These are phyloP conservation scores for Sporothrix globosa DNA, from an alignment of 2,329 filamentous ascomycete genomes.

Conservation along the genomic window DNA sequence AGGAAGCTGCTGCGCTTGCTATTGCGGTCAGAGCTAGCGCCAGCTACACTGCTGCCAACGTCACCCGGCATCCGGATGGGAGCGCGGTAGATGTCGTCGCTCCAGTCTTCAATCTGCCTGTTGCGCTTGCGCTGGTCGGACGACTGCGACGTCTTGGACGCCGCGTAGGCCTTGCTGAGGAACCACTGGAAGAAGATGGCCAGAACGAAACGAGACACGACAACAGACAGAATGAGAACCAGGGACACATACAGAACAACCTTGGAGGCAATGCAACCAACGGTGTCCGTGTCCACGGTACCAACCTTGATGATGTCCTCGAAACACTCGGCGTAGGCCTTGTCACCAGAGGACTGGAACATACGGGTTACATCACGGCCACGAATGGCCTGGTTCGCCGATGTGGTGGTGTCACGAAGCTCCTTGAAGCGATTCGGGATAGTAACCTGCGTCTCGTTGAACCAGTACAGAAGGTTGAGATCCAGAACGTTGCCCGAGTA, in stretches of 20 bases:
- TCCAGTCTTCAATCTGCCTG: constrained; percentile 96
- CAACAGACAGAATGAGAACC: constrained; percentile 88
- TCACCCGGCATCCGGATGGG: constrained; percentile 80
- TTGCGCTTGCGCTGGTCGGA: constrained; percentile 81
- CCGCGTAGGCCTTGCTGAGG: constrained; percentile 81
- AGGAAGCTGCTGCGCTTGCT: constrained; percentile 88
- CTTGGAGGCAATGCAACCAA: constrained; percentile 96
- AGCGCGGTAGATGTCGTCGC: constrained; percentile 93
- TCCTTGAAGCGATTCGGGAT: constrained; percentile 79
- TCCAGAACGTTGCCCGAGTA: constrained; percentile 95
- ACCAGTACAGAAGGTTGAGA: constrained; percentile 84
- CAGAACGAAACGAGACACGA: constrained; percentile 81
- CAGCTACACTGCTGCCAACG: constrained; percentile 64
- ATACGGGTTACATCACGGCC: constrained; percentile 88
- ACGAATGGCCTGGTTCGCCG: constrained; percentile 65
- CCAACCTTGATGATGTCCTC: constrained; percentile 95
- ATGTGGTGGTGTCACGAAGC: constrained; percentile 68
- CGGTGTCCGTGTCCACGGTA: constrained; percentile 90
- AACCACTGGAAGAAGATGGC: constrained; percentile 97
- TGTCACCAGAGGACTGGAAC: constrained; percentile 78
- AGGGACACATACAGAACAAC: constrained; percentile 95
- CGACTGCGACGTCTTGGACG: constrained; percentile 80
- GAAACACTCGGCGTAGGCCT: constrained; percentile 81
- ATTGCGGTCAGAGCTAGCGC: constrained; percentile 63
- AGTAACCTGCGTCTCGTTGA: constrained; percentile 77